phyloP scores from a whole-genome alignment of 352 stramenopile genomes.

The Phytopythium boreale region DNA sequence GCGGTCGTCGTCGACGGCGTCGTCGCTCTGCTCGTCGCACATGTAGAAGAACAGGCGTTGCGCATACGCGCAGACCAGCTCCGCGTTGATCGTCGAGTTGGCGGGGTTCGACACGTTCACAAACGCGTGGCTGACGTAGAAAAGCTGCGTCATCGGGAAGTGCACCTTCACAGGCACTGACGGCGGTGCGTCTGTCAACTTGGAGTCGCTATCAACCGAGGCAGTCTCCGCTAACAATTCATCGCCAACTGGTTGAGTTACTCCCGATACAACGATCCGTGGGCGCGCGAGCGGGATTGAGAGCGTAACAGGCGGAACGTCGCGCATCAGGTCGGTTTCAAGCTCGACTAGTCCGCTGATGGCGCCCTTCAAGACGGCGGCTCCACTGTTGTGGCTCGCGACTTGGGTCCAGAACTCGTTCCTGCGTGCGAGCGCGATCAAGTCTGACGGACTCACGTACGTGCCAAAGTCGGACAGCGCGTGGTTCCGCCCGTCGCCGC shows the following conservation, averaged over 20 bases:
- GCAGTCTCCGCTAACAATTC: not conserved
- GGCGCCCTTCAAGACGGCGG: not conserved
- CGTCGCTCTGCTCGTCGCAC: conserved; percentile 21
- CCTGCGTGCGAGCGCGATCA: conserved; percentile 30
- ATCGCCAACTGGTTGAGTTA: not conserved
- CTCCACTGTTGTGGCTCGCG: conserved; percentile 3
- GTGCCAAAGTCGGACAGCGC: conserved; percentile 35
- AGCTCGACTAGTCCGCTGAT: conserved; percentile 28
- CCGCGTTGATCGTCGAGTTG: conserved; percentile 42
- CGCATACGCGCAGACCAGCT: conserved; percentile 33
- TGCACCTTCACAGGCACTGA: conserved; percentile 1
- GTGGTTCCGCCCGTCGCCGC: not conserved
- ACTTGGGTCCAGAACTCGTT: conserved; percentile 24
- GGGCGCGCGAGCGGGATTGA: not conserved
- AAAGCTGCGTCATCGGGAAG: conserved; percentile 43
- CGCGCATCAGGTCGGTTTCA: conserved; percentile 32
- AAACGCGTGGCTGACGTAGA: conserved; percentile 18
- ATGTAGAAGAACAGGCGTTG: conserved; percentile 47
- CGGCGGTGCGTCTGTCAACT: not conserved
- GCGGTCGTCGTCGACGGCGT: not conserved
- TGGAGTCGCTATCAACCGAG: not conserved
- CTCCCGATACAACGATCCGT: not conserved
- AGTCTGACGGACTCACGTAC: conserved; percentile 25
- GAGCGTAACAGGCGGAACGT: conserved; percentile 12
- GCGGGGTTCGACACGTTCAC: conserved; percentile 48